Evolutionary conservation across 441 rosid genomes (phyloP), one percentile per base, ranked within the genome.

Genomic region (Gossypium davidsonii): DNA sequence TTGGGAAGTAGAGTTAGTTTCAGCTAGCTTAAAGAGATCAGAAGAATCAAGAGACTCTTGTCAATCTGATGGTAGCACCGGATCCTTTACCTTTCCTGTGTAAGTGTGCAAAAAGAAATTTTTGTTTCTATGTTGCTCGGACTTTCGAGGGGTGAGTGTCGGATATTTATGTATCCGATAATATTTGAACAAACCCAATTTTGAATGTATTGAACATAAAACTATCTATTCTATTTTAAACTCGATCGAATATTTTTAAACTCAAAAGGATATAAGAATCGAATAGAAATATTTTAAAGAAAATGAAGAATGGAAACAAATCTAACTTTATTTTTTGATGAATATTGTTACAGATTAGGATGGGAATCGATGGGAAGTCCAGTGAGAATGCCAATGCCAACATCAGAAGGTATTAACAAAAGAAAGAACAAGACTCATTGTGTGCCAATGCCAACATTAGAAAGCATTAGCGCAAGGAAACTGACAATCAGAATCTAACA

Each of bases 51-150:
- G 80, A 48, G 90, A 81, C 56, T 85, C 88, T 0, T 79, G 77
- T 68, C 80, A 72, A 48, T 90, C 92, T 10, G 87, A 86, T 28
- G 83, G 83, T 75, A 84, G 91, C 81, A 67, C 82, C 6, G 90
- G 82, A 12, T 92, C 97, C 1, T 92, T 92, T 78, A 86, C 94
- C 44, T 90, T 92, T 78, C 97, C 97, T 0, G 83, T 80, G 97
- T 92, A 78, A 84, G 92, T 73, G 68, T 3, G 44, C 10, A 37
- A 37, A 37, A 57, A 53, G 2, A 1, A 6, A 18, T 2, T 31
- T 17, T 31, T 15, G 21, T 9, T 58, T 52, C 56, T 52, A 52
- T 55, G 28, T 8, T 55, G 14, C 28, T 55, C 14, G 0, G 10
- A 55, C 9, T 0, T 55, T 20, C 0, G 2, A 2, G 21, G 10